Percentiles rank a stretch among this genome's conserved stretches.
phyloP scores from a whole-genome alignment of 768 basidiomycete genomes.

The Mycena galericulata region DNA sequence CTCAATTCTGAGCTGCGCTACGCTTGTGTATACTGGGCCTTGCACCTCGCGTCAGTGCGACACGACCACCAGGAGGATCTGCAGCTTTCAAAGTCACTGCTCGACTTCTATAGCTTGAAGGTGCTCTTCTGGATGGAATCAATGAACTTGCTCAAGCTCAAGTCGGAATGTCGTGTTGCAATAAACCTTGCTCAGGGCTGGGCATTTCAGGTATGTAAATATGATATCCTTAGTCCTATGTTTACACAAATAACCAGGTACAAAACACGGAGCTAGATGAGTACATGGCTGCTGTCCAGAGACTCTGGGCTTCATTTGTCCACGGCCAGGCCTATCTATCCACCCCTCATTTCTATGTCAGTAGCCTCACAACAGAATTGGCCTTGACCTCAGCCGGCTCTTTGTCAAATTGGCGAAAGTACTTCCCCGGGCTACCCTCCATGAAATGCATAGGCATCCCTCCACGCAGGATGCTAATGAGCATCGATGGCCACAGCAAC shows the following conservation, averaged over 20 bases:
- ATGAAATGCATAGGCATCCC: background rate
- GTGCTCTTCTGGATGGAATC: background rate
- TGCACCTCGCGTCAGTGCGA: background rate
- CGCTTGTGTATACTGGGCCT: background rate
- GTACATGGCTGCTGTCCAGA: background rate
- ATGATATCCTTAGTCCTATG: background rate
- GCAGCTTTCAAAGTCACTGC: background rate
- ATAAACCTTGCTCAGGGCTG: background rate
- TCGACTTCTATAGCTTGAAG: background rate
- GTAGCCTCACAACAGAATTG: too few relatives aligned
- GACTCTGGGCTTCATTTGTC: background rate
- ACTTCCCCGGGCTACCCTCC: background rate
- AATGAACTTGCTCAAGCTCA: background rate
- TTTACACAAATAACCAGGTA: background rate
- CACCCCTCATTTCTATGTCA: too few relatives aligned
- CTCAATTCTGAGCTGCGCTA: background rate
- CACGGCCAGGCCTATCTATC: too few relatives aligned
- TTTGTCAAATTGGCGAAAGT: background rate
- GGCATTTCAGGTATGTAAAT: background rate
- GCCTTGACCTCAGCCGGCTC: too few relatives aligned
- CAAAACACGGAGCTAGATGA: background rate
- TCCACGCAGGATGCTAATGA: background rate
- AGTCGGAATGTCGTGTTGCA: background rate
- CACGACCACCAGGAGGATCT: background rate
- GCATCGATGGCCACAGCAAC: background rate